phyloP scores from a whole-genome alignment of 2,329 filamentous ascomycete species.

The Fusarium fujikuroi region DNA sequence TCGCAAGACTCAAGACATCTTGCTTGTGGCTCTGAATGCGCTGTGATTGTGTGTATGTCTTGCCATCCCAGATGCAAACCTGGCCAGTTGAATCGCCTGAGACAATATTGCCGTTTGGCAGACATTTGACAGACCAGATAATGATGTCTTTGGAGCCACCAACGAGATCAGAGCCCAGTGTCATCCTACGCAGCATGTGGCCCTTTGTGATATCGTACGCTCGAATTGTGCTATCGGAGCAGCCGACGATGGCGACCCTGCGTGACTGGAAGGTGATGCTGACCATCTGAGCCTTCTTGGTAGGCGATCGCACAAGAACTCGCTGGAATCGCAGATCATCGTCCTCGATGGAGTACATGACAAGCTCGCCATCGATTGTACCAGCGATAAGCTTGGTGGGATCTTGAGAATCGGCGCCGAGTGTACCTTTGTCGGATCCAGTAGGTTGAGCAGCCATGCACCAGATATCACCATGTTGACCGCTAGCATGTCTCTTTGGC shows the following conservation, averaged over 20 bases:
- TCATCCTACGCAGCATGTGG: conserved; percentile 81
- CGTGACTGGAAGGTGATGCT: conserved; percentile 91
- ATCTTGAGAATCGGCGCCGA: conserved; percentile 48
- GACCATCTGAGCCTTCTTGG: conserved; percentile 88
- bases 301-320: conserved; percentile 78
- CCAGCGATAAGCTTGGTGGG: conserved; percentile 79
- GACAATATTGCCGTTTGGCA: conserved; percentile 88
- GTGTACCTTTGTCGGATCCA: conserved; percentile 35
- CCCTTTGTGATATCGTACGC: conserved; percentile 88
- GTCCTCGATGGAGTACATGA: conserved; percentile 87
- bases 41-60: conserved; percentile 88
- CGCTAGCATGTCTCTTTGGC: conserved; percentile 84
- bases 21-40: conserved; percentile 87
- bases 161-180: conserved; percentile 79
- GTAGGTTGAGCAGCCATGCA: conserved; percentile 88
- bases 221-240: conserved; percentile 95
- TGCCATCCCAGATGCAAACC: conserved; percentile 92
- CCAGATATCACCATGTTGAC: conserved; percentile 97
- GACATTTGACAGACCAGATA: conserved; percentile 91
- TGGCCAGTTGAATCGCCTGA: conserved; percentile 96
- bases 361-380: conserved; percentile 90
- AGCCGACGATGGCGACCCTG: conserved; percentile 86
- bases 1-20: conserved; percentile 88
- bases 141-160: conserved; percentile 87
- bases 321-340: conserved; percentile 83